Conservation (phyloP, 2,329 filamentous ascomycete genomes). For the Cryphonectria parasitica region DNA sequence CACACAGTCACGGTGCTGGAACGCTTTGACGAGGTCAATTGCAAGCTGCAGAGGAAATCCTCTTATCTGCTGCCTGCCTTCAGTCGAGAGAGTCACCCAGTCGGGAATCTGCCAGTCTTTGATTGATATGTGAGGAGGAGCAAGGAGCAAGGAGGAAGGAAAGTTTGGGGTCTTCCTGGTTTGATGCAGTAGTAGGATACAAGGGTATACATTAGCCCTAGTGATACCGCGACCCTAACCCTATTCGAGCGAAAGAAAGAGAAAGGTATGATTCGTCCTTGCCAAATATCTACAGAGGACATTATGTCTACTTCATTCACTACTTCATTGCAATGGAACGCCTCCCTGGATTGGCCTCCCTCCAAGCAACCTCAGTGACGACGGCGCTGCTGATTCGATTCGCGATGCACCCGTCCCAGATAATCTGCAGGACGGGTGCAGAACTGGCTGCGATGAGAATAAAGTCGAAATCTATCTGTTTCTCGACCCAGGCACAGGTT, state of each 20-base stretch:
- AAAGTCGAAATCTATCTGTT: background rate
- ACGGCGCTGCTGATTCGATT: background rate
- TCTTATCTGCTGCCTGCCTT: conserved; percentile 6
- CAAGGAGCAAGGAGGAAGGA: background rate
- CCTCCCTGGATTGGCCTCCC: background rate
- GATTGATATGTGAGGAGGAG: background rate
- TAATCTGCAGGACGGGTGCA: background rate
- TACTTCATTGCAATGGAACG: background rate
- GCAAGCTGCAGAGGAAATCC: background rate
- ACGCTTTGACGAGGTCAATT: background rate
- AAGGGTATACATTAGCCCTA: background rate
- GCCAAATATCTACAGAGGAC: background rate
- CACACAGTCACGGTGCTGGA: background rate
- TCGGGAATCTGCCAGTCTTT: background rate
- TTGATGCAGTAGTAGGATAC: background rate
- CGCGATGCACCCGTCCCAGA: background rate
- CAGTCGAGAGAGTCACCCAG: background rate
- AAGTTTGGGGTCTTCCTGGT: background rate
- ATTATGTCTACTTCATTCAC: background rate
- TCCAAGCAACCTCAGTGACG: background rate
- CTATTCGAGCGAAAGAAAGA: background rate
- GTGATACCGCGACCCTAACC: background rate
- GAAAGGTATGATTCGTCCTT: background rate
- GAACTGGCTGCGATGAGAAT: background rate
- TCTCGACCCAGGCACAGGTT: background rate